Base-by-base conservation (phyloP, 2,329 filamentous ascomycete genomes). In the Aspergillus ibericus region DNA sequence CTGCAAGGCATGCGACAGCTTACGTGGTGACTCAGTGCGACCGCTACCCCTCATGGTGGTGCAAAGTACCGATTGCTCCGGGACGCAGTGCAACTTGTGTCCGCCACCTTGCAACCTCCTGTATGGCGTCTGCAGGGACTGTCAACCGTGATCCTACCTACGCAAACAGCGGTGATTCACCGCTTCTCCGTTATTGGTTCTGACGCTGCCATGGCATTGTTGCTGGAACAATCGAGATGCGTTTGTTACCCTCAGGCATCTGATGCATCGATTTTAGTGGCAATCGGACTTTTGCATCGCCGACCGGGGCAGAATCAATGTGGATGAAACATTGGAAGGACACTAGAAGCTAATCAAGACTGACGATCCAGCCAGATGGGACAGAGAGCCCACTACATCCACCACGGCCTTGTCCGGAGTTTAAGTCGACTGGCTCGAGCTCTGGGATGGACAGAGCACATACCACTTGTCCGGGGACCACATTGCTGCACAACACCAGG, bases 111-210 rank as follows among this genome's bases (percentile, higher is more conserved):
- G 18, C 29, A 44, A 35, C 38, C n/a, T 42, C 7, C 51, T 18
- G 55, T 40, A 36, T 50, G 13, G 32, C 18, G 42, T 49, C 52
- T 55, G 53, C 53, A 49, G 27, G 36, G 34, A 38, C 38, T 44
- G 27, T 34, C 51, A 53, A 29, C 22, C 1, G 29, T 32, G 12
- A 32, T 32, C 29, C 29, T 32, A 22, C 52, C n/a, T n/a, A 22
- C 20, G 22, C 9, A 62, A 65, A 42, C 50, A 44, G 63, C 62
- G 62, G 62, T 65, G 63, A 66, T 66, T 60, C 62, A 66, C 64
- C 63, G 59, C 62, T 62, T 35, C 46, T 53, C 55, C 36, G 55
- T 54, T 38, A 63, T 64, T 64, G 60, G 62, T 29, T 44, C 44
- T 54, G 12, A 52, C 35, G 53, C 25, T 59, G 60, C 62, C 58